A percentile compares a stretch with the other conserved stretches of the same genome.
Conservation (phyloP, 139 green algal genomes). For the Chloropicon primus region DNA sequence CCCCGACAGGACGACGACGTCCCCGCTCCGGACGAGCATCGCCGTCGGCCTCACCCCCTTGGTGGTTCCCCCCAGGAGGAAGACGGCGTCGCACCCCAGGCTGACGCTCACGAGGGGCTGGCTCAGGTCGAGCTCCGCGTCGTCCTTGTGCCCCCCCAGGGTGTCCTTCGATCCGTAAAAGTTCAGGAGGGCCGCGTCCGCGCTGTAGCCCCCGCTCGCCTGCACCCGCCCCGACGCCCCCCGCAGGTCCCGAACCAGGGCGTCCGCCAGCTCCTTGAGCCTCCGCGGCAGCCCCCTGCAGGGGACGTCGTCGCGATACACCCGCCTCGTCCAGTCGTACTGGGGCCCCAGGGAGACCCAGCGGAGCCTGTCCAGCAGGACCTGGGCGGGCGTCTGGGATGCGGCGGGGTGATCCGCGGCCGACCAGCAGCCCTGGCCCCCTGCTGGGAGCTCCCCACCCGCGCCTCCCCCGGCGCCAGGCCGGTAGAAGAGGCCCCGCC, state of each 20-base stretch:
- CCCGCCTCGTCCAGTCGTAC: conserved; percentile 58
- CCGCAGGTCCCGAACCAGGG: background rate
- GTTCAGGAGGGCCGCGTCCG: conserved; percentile 78
- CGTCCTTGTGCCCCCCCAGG: conserved; percentile 69
- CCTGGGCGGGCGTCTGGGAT: too few species aligned
- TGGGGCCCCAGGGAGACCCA: conserved; percentile 65
- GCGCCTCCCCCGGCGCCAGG: too few species aligned
- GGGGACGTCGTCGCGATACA: conserved; percentile 32
- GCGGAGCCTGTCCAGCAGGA: conserved; percentile 56
- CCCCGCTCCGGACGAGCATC: conserved; percentile 61
- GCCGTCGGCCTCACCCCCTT: conserved; percentile 40
- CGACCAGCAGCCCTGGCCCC: too few species aligned
- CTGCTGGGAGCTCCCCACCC: too few species aligned
- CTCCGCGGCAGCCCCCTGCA: conserved; percentile 22
- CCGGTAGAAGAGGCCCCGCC: conserved; percentile 13
- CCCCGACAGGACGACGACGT: conserved; percentile 62
- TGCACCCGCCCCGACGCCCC: background rate
- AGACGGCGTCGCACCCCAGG: conserved; percentile 67
- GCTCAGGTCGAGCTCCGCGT: conserved; percentile 59
- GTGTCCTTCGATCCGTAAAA: conserved; percentile 69
- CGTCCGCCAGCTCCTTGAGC: conserved; percentile 14
- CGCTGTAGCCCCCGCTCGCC: conserved; percentile 23
- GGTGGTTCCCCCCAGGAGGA: conserved; percentile 60
- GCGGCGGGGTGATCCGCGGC: too few species aligned
- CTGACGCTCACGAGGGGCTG: conserved; percentile 73